phyloP scores from a whole-genome alignment of 306 rosid species.

The Clitoria ternatea region DNA sequence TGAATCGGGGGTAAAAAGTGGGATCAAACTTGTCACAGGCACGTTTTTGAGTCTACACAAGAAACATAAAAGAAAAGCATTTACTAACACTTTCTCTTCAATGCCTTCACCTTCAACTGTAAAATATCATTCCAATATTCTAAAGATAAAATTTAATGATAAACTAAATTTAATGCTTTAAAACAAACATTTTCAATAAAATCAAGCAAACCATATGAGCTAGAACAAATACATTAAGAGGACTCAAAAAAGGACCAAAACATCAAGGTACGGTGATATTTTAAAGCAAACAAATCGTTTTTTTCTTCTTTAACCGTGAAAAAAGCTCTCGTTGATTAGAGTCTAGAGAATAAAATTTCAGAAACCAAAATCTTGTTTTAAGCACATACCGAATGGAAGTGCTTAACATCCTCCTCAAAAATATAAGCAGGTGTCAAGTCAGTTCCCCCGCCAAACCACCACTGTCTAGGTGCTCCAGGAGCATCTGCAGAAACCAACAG shows the following conservation, averaged over 20 bases:
- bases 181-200: neutral
- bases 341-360: conserved; percentile 13
- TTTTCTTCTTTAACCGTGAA: neutral
- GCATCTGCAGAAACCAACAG: conserved; percentile 50
- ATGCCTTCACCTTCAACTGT: conserved; percentile 1
- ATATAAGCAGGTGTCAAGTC: conserved; percentile 96
- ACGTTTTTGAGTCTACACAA: conserved; percentile 63
- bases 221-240: neutral
- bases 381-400: conserved; percentile 77
- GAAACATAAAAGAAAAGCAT: conserved; percentile 6
- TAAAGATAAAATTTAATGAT: neutral
- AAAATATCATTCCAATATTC: neutral
- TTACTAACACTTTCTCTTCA: neutral
- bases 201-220: neutral
- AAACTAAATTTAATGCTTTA: neutral
- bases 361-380: neutral
- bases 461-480: conserved; percentile 95
- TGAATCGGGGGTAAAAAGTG: conserved; percentile 86
- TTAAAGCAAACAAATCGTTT: neutral
- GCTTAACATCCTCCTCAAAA: conserved; percentile 93
- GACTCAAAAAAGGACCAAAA: conserved; percentile 1
- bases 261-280: neutral
- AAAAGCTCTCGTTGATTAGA: neutral
- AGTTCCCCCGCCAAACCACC: conserved; percentile 99
- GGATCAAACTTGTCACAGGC: conserved; percentile 98